Percentiles rank a stretch among this genome's conserved stretches.
Conservation (phyloP, 2,329 filamentous ascomycete genomes). For the Magnaporthiopsis rhizophila region DNA sequence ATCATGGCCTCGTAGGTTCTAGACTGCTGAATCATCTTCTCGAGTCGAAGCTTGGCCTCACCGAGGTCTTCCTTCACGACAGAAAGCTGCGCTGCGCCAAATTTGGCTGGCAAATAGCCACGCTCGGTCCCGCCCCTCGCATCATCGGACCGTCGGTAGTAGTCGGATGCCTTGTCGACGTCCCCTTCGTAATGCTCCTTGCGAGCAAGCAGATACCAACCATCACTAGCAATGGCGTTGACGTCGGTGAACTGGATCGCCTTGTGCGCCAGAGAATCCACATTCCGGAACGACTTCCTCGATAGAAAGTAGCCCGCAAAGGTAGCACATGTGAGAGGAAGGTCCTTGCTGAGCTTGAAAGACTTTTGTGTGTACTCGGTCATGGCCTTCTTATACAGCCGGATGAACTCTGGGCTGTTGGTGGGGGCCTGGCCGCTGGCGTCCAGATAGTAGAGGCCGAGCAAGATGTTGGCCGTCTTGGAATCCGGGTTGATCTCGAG, state of each 20-base stretch:
- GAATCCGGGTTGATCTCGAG: constrained; percentile 75
- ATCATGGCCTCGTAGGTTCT: constrained; percentile 86
- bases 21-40: constrained; percentile 86
- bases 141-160: constrained; percentile 84
- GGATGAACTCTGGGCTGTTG: constrained; percentile 76
- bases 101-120: constrained; percentile 89
- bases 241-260: constrained; percentile 95
- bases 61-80: constrained; percentile 78
- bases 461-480: constrained; percentile 81
- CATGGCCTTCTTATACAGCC: constrained; percentile 87
- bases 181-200: constrained; percentile 84
- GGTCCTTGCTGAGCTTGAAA: constrained; percentile 87
- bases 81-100: constrained; percentile 84
- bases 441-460: constrained; percentile 85
- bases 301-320: constrained; percentile 88
- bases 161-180: constrained; percentile 67
- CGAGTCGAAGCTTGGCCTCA: constrained; percentile 85
- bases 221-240: constrained; percentile 92
- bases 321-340: constrained; percentile 81
- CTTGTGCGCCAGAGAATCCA: constrained; percentile 80
- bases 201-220: constrained; percentile 88
- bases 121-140: constrained; percentile 85
- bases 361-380: constrained; percentile 89
- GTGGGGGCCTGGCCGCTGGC: constrained; percentile 75
- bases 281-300: constrained; percentile 69